Evolutionary conservation across 2,329 filamentous ascomycete species (phyloP).

Genomic region (Mycocentrospora acerina): DNA sequence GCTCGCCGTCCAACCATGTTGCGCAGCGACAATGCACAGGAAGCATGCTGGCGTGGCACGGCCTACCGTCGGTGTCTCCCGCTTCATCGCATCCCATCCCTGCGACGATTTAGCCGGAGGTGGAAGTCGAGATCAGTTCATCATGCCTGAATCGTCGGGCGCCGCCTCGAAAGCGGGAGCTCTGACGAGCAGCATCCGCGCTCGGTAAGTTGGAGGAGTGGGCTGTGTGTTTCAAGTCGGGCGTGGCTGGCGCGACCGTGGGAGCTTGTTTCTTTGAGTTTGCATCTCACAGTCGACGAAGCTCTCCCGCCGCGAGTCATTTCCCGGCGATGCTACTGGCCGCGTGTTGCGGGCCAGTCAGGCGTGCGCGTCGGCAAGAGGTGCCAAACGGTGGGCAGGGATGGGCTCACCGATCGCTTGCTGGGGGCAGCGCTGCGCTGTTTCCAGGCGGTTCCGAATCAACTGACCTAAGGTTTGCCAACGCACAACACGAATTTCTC

Average conservation of each 20-base stretch:
- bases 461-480: constrained; percentile 13
- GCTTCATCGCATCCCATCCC: constrained; percentile 30
- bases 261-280: constrained; percentile 15
- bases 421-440: constrained; percentile 16
- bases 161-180: constrained; percentile 31
- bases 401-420: constrained; percentile 29
- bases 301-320: constrained; percentile 30
- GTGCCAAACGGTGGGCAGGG: constrained; percentile 28
- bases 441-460: background rate
- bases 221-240: constrained; percentile 32
- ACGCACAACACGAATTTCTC: constrained; percentile 33
- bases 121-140: constrained; percentile 23
- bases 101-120: constrained; percentile 43
- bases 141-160: constrained; percentile 31
- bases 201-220: constrained; percentile 18
- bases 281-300: constrained; percentile 12
- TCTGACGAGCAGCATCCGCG: constrained; percentile 26
- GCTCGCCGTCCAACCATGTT: constrained; percentile 22
- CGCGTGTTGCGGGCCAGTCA: constrained; percentile 36
- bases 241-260: constrained; percentile 26
- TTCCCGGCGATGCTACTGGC: constrained; percentile 34
- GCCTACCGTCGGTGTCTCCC: constrained; percentile 41
- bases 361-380: constrained; percentile 10
- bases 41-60: too few species aligned
- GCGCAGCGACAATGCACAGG: constrained; percentile 17